These are phyloP conservation scores for Moesziomyces sp. DNA, from an alignment of 1,284 basidiomycete genomes.

Conservation along the genomic window DNA sequence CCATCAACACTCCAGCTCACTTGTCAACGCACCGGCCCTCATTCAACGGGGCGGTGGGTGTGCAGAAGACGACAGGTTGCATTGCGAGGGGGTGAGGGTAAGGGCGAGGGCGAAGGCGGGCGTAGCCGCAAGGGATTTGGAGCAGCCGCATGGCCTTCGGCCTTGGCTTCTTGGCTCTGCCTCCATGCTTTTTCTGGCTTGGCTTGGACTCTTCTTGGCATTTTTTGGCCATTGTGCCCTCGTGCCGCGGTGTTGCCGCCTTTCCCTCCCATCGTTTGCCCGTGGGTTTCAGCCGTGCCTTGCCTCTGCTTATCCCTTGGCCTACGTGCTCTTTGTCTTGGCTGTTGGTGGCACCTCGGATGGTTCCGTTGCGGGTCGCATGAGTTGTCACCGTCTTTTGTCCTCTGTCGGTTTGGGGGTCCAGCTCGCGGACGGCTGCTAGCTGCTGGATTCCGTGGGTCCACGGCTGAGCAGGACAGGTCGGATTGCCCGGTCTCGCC, in stretches of 20 bases:
- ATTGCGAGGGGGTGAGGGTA: neutral
- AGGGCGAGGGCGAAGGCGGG: too few relatives aligned
- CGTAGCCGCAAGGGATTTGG: neutral
- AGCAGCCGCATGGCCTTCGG: neutral
- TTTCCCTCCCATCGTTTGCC: neutral
- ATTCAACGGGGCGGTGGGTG: too few relatives aligned
- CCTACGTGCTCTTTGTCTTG: neutral
- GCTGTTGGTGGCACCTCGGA: neutral
- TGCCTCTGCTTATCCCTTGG: neutral
- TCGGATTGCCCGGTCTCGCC: neutral
- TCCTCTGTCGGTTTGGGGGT: too few relatives aligned
- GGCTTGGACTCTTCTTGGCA: neutral
- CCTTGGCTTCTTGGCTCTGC: neutral
- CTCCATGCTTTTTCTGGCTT: neutral
- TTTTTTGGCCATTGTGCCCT: neutral
- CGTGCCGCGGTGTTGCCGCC: neutral
- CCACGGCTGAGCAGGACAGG: too few relatives aligned
- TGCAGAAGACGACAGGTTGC: neutral
- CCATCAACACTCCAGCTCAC: too few relatives aligned
- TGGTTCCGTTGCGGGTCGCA: neutral
- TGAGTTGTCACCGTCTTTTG: too few relatives aligned
- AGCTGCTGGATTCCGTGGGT: neutral
- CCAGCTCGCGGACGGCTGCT: neutral
- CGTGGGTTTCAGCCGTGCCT: neutral
- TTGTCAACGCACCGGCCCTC: too few relatives aligned